phyloP scores from a whole-genome alignment of 495 filamentous ascomycete species.

The Pseudotulostoma volvatum region DNA sequence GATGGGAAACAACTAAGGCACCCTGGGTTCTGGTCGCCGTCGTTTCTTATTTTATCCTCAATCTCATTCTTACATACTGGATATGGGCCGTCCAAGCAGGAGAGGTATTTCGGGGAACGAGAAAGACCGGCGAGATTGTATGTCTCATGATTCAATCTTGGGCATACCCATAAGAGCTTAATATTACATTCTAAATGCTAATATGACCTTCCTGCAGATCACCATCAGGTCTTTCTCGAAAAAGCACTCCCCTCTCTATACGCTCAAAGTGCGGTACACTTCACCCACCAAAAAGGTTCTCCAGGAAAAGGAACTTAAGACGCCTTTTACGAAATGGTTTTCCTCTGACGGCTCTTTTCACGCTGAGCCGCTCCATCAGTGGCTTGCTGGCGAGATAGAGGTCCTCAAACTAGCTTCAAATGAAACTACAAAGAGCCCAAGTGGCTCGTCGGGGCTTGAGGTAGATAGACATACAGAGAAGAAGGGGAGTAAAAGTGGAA shows the following conservation, averaged over 20 bases:
- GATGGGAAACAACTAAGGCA: conserved; percentile 67
- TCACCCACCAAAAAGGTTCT: conserved; percentile 28
- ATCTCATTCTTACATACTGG: conserved; percentile 69
- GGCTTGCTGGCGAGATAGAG: conserved; percentile 55
- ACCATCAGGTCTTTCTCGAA: conserved; percentile 47
- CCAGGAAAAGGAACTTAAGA: conserved; percentile 37
- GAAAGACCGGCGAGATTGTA: conserved; percentile 39
- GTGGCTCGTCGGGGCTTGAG: too few relatives aligned
- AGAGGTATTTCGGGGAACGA: conserved; percentile 57
- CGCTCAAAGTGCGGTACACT: conserved; percentile 45
- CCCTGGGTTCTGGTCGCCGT: conserved; percentile 61
- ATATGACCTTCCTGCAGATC: conserved; percentile 34
- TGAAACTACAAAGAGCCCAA: conserved; percentile 31
- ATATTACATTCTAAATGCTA: conserved; percentile 3
- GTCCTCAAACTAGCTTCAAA: conserved; percentile 53
- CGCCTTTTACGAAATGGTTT: conserved; percentile 78
- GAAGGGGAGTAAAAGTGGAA: conserved; percentile 4
- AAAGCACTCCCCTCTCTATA: conserved; percentile 67
- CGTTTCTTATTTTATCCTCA: conserved; percentile 60
- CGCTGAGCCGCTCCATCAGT: conserved; percentile 64
- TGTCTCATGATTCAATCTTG: conserved; percentile 3
- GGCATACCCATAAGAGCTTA: not conserved
- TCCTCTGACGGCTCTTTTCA: conserved; percentile 67
- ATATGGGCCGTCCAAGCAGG: conserved; percentile 72
- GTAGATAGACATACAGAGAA: conserved; percentile 4